phyloP scores from a whole-genome alignment of 257 asterid species.

The Gentiana macrophylla region DNA sequence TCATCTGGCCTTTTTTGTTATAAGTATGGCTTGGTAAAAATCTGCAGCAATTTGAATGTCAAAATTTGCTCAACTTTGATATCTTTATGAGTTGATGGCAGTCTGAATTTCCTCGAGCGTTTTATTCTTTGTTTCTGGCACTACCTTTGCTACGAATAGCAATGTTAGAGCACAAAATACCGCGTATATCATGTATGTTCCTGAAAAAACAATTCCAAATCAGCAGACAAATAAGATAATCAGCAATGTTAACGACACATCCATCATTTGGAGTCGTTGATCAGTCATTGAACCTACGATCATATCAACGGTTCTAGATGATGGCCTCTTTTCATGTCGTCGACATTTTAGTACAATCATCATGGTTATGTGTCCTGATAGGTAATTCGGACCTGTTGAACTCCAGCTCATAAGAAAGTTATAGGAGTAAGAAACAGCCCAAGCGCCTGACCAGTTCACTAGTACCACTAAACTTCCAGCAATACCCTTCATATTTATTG shows the following conservation, averaged over 20 bases:
- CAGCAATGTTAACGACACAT: too few relatives aligned
- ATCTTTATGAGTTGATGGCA: slow-evolving; percentile 30
- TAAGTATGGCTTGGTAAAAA: too few relatives aligned
- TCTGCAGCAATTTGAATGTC: too few relatives aligned
- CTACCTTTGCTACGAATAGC: slow-evolving; percentile 51
- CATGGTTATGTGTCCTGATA: too few relatives aligned
- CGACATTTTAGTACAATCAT: background rate
- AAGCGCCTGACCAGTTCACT: slow-evolving; percentile 83
- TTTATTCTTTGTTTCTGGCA: slow-evolving; percentile 86
- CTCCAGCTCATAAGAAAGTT: slow-evolving; percentile 76
- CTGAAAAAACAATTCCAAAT: slow-evolving; percentile 16
- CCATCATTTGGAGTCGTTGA: too few relatives aligned
- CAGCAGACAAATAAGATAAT: background rate
- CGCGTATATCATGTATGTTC: slow-evolving; percentile 47
- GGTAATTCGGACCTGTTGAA: slow-evolving; percentile 30
- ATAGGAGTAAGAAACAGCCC: slow-evolving; percentile 77
- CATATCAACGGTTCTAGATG: too few relatives aligned
- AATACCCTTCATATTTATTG: slow-evolving; percentile 60
- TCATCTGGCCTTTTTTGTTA: too few relatives aligned
- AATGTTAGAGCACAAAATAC: slow-evolving; percentile 38
- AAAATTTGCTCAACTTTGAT: too few relatives aligned
- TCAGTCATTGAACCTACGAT: too few relatives aligned
- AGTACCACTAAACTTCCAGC: slow-evolving; percentile 79
- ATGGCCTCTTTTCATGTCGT: too few relatives aligned
- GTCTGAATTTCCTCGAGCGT: slow-evolving; percentile 80